Conservation (phyloP, 805 yeast genomes). For the Saccharomycopsis selenospora region DNA sequence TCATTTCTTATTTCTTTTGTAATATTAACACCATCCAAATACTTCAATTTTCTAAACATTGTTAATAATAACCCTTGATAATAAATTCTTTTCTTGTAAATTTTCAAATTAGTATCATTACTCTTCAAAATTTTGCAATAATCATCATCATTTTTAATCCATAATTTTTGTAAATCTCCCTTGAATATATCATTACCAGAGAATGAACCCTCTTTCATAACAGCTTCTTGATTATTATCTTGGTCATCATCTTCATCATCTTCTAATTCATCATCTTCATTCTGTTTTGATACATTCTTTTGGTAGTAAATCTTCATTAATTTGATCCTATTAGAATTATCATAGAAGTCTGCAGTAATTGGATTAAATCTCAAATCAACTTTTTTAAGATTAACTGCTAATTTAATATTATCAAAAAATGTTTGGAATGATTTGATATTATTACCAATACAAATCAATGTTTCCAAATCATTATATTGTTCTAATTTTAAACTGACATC, state of each 20-base stretch:
- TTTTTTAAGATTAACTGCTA: slow-evolving; percentile 10
- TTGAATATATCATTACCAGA: slow-evolving; percentile 11
- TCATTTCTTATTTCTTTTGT: slow-evolving; percentile 7
- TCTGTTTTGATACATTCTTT: slow-evolving; percentile 11
- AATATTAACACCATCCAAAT: slow-evolving; percentile 18
- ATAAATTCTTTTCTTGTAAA: slow-evolving; percentile 18
- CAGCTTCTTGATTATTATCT: neutral
- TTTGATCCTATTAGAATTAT: slow-evolving; percentile 1
- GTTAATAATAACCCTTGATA: slow-evolving; percentile 18
- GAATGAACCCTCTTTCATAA: neutral
- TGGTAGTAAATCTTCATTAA: slow-evolving; percentile 11
- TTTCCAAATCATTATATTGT: slow-evolving; percentile 11
- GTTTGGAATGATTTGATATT: slow-evolving; percentile 16
- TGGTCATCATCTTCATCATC: slow-evolving; percentile 1
- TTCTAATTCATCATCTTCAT: slow-evolving; percentile 19
- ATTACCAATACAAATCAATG: slow-evolving; percentile 14
- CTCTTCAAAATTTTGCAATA: slow-evolving; percentile 14
- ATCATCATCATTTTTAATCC: slow-evolving; percentile 14
- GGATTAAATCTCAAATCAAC: slow-evolving; percentile 21
- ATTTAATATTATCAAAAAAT: slow-evolving; percentile 15
- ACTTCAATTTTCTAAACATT: slow-evolving; percentile 13
- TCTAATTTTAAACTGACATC: slow-evolving; percentile 3
- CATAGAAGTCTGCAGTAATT: slow-evolving; percentile 17
- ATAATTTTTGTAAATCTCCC: slow-evolving; percentile 14
- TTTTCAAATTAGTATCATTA: slow-evolving; percentile 4